phyloP scores from a whole-genome alignment of 805 yeast species.

The Candida montana region DNA sequence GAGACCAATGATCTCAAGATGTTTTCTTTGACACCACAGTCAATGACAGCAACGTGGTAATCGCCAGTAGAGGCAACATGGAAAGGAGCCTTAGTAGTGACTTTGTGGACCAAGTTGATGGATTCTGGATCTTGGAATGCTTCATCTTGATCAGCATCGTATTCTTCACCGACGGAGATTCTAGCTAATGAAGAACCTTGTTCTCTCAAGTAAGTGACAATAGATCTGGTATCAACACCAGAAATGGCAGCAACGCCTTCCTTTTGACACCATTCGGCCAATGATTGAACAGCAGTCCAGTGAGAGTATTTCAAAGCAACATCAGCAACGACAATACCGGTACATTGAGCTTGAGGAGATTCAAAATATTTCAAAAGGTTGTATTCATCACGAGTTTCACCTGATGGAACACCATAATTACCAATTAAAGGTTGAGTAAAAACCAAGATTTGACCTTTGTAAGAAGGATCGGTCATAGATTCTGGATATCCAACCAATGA shows the following conservation, averaged over 20 bases:
- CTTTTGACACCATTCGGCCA: constrained; percentile 93
- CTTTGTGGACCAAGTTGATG: constrained; percentile 85
- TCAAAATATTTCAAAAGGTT: constrained; percentile 87
- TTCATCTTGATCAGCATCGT: constrained; percentile 87
- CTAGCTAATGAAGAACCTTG: constrained; percentile 92
- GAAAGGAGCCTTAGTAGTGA: constrained; percentile 93
- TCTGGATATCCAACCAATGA: constrained; percentile 98
- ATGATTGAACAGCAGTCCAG: constrained; percentile 98
- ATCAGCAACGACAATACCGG: constrained; percentile 94
- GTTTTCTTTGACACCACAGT: constrained; percentile 98
- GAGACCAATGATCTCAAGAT: constrained; percentile 88
- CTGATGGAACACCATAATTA: constrained; percentile 95
- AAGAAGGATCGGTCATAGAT: constrained; percentile 98
- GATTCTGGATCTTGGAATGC: constrained; percentile 89
- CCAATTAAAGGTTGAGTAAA: constrained; percentile 98
- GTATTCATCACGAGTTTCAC: constrained; percentile 72
- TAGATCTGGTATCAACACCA: constrained; percentile 95
- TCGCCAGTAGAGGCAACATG: constrained; percentile 64
- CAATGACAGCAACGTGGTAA: constrained; percentile 86
- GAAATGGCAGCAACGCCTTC: constrained; percentile 95
- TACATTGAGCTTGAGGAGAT: constrained; percentile 85
- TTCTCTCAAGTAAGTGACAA: constrained; percentile 90
- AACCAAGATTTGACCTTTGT: constrained; percentile 92
- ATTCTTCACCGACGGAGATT: constrained; percentile 84
- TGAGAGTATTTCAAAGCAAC: constrained; percentile 96